Evolutionary conservation across 257 asterid genomes (phyloP), one percentile per base, ranked within the genome.

Genomic region (Striga asiatica): DNA sequence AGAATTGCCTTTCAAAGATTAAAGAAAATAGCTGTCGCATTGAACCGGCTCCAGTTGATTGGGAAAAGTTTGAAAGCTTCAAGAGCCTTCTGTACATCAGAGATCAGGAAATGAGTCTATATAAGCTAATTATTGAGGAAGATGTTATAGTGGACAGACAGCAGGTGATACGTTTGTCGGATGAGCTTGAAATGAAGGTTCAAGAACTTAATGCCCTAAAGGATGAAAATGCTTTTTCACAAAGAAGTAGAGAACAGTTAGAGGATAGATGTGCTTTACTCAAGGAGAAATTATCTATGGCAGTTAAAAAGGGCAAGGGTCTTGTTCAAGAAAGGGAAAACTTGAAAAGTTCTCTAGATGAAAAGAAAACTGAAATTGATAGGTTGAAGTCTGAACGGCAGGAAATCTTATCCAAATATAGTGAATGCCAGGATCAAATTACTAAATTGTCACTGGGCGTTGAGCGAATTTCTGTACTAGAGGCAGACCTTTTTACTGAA

Each of bases 221-320:
- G 70, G 75, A 76, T 54, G 92, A 82, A 68, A 87, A 79, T 49
- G 74, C 59, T 51, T 68, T 66, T 51, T 55, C 78, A 76, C 78
- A 75, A 80, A 74, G 69, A 76, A 84, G 69, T 63, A 72, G 82
- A 43, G 81, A 66, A 52, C 85, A 79, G 67, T 67, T 78, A 47
- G 98, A 88, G 84, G 97, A 84, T 62, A 88, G 85, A 74, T 72
- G 75, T 66, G 76, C 78, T 68, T 64, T 77, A 59, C 59, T 92
- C 66, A 81, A 83, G 70, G 98, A 88, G 9, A 92, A 92, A 74
- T 71, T 92, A 60, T 77, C 98, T 23, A 77, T 81, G 93, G 98
- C 98, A 43, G 89, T 88, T 39, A 92, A 92, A 66, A 92, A 92
- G 53, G 98, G 98, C 39, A 92, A 92, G 72, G 95, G 94, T 51